Evolutionary conservation across 257 asterid species (phyloP), one percentile per base, ranked within the genome.

Genomic region (Solanum bukasovii): DNA sequence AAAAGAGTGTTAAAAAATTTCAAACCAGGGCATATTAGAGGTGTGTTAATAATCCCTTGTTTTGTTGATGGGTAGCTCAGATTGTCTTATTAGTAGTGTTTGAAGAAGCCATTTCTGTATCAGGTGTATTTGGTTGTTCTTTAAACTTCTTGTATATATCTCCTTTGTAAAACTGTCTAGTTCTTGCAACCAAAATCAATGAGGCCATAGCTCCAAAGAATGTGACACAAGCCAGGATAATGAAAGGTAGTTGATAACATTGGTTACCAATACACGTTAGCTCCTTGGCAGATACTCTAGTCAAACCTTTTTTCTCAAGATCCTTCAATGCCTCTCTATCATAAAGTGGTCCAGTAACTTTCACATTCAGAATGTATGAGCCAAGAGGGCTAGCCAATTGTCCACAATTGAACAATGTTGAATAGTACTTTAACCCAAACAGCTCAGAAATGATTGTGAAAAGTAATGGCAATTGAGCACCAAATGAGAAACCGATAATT

Each of bases 321-420:
- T 59, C 75, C 75, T 33, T 84, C 56, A 84, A 35, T 61, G 87
- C 87, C 34, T 84, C 87, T 35, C 59, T 61, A 34, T 84, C 87
- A 84, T 84, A 84, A 84, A 84, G 87, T 21, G 72, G 72, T 37
- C 87, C 87, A 34, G 75, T 65, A 21, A 84, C 56, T 84, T 63
- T 35, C 7, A 84, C 87, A 84, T 84, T 84, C 52, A 84, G 52
- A 10, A 84, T 61, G 75, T 89, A 91, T 13, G 93, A 91, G 42
- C 90, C 92, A 49, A 91, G 83, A 65, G 92, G 92, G 68, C 91
- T 89, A 52, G 89, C 91, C 87, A 91, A 40, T 46, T 87, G 90
- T 20, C 93, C 91, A 21, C 91, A 91, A 9, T 91, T 91, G 90
- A 91, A 91, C 4, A 89, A 88, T n/a, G 93, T 91, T 0, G 91